Evolutionary conservation across 108 stramenopile genomes (phyloP), one percentile per base, ranked within the genome.

Genomic region (Cyclotella baltica): DNA sequence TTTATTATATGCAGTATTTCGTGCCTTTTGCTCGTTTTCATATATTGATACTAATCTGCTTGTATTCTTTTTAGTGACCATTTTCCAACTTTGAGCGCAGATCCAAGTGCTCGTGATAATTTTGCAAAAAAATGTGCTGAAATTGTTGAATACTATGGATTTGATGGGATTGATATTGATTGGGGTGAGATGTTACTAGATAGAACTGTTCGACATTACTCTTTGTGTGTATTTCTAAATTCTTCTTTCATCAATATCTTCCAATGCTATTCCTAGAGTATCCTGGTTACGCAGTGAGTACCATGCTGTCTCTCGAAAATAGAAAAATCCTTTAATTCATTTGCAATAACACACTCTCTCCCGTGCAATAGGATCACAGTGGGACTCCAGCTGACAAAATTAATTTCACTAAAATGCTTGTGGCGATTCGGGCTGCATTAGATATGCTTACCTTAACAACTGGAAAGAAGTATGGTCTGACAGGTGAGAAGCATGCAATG

Each of bases 161-260:
- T n/a, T n/a, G n/a, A n/a, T n/a, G n/a, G n/a, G n/a, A n/a, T n/a
- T n/a, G n/a, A n/a, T n/a, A n/a, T n/a, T n/a, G n/a, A n/a, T n/a
- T n/a, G n/a, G n/a, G n/a, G n/a, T n/a, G n/a, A n/a, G n/a, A 67
- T 16, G 79, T 83, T 51, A n/a, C n/a, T n/a, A n/a, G 78, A 83
- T 69, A 78, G 83, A n/a, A 75, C 79, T 33, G 83, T n/a, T n/a
- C n/a, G n/a, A n/a, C n/a, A 83, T 64, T 62, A 79, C 27, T 77
- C 78, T 34, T 83, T 77, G 83, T 77, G 72, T 61, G 73, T 73
- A 23, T 25, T 61, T 63, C 28, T 3, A 63, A 36, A n/a, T 16
- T 48, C 47, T 48, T 48, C 2, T 1, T 48, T 48, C 47, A 36
- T 36, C 2, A 36, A 30, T 36, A n/a, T 3, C 19, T 4, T 10